Evolutionary conservation across 1,284 basidiomycete genomes (phyloP).

Genomic region (Cryptococcus neoformans): DNA sequence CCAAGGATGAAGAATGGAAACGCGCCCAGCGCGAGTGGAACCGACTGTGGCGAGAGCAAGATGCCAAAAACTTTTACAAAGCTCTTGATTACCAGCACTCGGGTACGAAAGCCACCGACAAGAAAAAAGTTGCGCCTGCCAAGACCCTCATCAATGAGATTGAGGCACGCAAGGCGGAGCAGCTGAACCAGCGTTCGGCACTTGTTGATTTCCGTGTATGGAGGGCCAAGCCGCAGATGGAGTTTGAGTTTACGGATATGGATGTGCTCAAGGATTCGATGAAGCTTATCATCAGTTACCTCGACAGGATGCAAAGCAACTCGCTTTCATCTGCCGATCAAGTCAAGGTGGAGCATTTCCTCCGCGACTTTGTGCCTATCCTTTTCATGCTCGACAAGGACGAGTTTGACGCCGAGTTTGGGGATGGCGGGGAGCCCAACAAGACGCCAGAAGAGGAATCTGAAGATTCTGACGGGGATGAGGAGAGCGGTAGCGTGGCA

Average conservation of each 20-base stretch:
- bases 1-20: constrained; percentile 98
- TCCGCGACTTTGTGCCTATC: constrained; percentile 78
- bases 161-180: constrained; percentile 70
- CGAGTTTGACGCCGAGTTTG: constrained; percentile 73
- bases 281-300: constrained; percentile 84
- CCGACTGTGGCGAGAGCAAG: constrained; percentile 95
- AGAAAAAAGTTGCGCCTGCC: constrained; percentile 92
- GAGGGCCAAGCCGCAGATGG: constrained; percentile 62
- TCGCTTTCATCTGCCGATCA: constrained; percentile 75
- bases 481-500: constrained; percentile 42
- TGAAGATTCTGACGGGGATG: constrained; percentile 29
- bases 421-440: constrained; percentile 64
- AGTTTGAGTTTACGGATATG: constrained; percentile 74
- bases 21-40: constrained; percentile 93
- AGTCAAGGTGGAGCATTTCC: constrained; percentile 76
- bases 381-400: constrained; percentile 72
- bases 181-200: constrained; percentile 68
- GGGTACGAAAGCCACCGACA: constrained; percentile 92
- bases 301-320: constrained; percentile 71
- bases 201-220: constrained; percentile 58
- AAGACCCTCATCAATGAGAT: constrained; percentile 89
- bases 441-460: constrained; percentile 58
- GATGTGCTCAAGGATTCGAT: constrained; percentile 81
- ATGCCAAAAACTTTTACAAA: constrained; percentile 97
- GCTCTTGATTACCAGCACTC: constrained; percentile 94